Evolutionary conservation across 176 grass and related monocot species (phyloP).

Genomic region (Cymbopogon citratus): DNA sequence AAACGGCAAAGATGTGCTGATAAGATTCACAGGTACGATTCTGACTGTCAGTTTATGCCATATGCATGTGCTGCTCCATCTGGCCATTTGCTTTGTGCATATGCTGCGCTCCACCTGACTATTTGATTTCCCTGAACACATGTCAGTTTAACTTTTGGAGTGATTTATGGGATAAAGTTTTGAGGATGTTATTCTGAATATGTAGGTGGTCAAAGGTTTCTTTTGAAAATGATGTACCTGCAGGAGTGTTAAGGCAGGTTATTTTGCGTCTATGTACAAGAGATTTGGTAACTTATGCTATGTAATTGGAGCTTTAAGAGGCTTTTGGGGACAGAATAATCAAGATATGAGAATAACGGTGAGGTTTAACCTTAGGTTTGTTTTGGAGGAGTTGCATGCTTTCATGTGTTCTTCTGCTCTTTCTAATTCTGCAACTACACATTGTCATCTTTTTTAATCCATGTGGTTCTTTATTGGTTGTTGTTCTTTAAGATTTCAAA

Average conservation of each 20-base stretch:
- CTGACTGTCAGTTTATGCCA: too few relatives aligned
- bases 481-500: conserved; percentile 92
- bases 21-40: too few relatives aligned
- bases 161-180: too few relatives aligned
- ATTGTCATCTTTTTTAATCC: too few relatives aligned
- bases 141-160: too few relatives aligned
- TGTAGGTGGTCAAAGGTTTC: too few relatives aligned
- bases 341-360: conserved; percentile 85
- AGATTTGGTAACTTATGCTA: conserved; percentile 93
- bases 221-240: conserved; percentile 5
- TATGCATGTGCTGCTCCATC: too few relatives aligned
- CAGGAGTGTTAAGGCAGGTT: conserved; percentile 96
- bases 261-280: conserved; percentile 90
- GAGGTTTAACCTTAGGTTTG: conserved; percentile 6
- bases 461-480: conserved; percentile 39
- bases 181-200: too few relatives aligned
- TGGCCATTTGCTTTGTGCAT: too few relatives aligned
- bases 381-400: conserved; percentile 13
- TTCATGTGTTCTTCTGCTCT: conserved; percentile 18
- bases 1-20: too few relatives aligned
- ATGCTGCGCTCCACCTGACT: too few relatives aligned
- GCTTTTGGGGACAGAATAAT: conserved; percentile 73
- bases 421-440: conserved; percentile 6
- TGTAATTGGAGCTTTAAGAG: conserved; percentile 81
- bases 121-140: too few relatives aligned